A percentile compares a stretch with the other conserved stretches of the same genome.
These are phyloP conservation scores for Colletotrichum chlorophyti DNA, from an alignment of 2,329 filamentous ascomycete species.

Conservation along the genomic window DNA sequence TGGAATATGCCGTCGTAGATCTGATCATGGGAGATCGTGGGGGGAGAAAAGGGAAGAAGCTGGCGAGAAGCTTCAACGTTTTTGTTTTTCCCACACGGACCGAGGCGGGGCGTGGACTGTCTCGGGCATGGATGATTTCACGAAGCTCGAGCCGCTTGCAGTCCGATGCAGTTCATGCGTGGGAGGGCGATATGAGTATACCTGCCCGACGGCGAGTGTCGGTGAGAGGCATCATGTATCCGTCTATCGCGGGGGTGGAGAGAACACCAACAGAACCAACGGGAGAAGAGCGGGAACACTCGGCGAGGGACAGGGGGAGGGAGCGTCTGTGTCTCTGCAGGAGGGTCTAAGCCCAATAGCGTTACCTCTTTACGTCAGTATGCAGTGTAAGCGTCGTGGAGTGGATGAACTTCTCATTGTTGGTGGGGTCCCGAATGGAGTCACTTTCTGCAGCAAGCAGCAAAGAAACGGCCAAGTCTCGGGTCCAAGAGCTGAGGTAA, in stretches of 20 bases:
- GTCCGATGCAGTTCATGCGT: constrained; percentile 13
- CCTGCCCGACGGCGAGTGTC: neutral
- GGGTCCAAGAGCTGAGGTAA: no score
- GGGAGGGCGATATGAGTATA: neutral
- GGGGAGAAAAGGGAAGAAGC: neutral
- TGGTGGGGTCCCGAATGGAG: no score
- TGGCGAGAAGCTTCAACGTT: constrained; percentile 19
- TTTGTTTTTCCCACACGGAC: constrained; percentile 1
- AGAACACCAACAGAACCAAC: neutral
- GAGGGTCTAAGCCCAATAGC: constrained; percentile 12
- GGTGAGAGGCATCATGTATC: neutral
- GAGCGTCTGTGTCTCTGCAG: neutral
- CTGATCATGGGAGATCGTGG: constrained; percentile 2
- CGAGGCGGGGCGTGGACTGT: constrained; percentile 8
- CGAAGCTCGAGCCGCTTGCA: constrained; percentile 26
- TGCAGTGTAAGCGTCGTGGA: neutral
- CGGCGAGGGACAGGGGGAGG: neutral
- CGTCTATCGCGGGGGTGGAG: constrained; percentile 24
- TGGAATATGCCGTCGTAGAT: neutral
- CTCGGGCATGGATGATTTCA: no score
- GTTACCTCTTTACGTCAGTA: constrained; percentile 14
- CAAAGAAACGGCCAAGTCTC: no score
- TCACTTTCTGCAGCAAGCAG: no score
- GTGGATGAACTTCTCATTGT: no score
- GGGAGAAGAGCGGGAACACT: neutral